Percentiles rank a stretch among this genome's conserved stretches.
These are phyloP conservation scores for Penicillium riverlandense DNA, from an alignment of 495 filamentous ascomycete species.

Conservation along the genomic window DNA sequence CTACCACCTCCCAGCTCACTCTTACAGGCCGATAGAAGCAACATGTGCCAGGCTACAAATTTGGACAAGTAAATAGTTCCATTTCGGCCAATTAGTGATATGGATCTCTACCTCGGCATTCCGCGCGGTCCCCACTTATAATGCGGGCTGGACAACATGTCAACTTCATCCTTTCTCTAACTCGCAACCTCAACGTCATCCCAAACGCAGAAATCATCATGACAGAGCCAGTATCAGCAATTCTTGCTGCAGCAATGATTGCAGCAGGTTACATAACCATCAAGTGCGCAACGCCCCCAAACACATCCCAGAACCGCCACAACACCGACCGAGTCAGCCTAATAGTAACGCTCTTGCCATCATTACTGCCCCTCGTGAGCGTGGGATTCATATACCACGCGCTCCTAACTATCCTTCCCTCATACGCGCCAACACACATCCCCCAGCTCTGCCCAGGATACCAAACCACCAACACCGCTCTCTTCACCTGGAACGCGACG, in stretches of 20 bases:
- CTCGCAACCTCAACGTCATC: not conserved
- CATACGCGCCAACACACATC: conserved; percentile 2
- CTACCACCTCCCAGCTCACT: no score
- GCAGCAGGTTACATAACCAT: conserved; percentile 10
- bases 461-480: conserved; percentile 14
- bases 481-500: conserved; percentile 23
- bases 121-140: no score
- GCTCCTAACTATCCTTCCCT: conserved; percentile 15
- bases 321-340: conserved; percentile 10
- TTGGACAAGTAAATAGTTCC: no score
- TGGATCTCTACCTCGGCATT: no score
- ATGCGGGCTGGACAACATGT: not conserved
- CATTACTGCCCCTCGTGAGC: conserved; percentile 1
- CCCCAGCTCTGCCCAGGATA: conserved; percentile 6
- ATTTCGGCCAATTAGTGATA: no score
- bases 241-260: conserved; percentile 10
- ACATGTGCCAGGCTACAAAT: no score
- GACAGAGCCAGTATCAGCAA: conserved; percentile 4
- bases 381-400: conserved; percentile 18
- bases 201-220: not conserved
- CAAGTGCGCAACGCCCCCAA: conserved; percentile 14
- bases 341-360: not conserved
- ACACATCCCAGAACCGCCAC: conserved; percentile 7
- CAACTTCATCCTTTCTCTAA: not conserved
- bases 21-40: no score